A percentile compares a stretch with the other conserved stretches of the same genome.
phyloP scores from a whole-genome alignment of 2,329 filamentous ascomycete species.

The Hirsutella rhossiliensis region DNA sequence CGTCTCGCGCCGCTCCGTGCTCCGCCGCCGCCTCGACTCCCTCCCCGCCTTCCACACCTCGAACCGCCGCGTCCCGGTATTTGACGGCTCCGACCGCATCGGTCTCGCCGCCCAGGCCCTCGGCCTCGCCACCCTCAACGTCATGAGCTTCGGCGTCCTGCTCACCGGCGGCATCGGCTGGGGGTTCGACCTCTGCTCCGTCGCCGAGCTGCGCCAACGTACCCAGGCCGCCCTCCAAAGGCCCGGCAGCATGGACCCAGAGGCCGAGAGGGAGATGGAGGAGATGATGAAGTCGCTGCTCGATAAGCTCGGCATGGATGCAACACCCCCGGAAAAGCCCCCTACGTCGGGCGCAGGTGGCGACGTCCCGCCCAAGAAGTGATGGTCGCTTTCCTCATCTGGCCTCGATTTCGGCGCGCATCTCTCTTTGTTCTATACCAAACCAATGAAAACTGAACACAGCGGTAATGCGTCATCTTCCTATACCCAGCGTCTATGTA shows the following conservation, averaged over 20 bases:
- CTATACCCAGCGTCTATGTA: too few relatives aligned
- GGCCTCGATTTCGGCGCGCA: neutral
- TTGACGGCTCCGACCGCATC: constrained; percentile 18
- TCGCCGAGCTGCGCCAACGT: constrained; percentile 50
- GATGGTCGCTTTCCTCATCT: neutral
- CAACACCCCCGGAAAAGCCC: constrained; percentile 1
- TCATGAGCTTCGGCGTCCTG: constrained; percentile 64
- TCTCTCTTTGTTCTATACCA: too few relatives aligned
- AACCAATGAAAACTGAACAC: too few relatives aligned
- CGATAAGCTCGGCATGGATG: constrained; percentile 30
- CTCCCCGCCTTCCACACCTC: constrained; percentile 62
- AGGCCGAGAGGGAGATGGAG: constrained; percentile 49
- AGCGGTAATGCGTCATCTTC: too few relatives aligned
- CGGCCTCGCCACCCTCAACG: constrained; percentile 77
- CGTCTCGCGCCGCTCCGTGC: constrained; percentile 59
- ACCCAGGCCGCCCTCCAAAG: constrained; percentile 31
- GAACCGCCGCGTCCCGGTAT: constrained; percentile 25
- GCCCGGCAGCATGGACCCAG: constrained; percentile 19
- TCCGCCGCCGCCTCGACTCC: constrained; percentile 46
- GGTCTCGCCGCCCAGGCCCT: constrained; percentile 74
- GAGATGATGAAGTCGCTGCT: constrained; percentile 49
- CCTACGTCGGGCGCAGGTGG: neutral
- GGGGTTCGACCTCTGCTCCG: constrained; percentile 60
- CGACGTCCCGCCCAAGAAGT: neutral
- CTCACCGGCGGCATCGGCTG: constrained; percentile 61